Evolutionary conservation across 208 protist species (phyloP).

Genomic region (Trypanosoma melophagium): DNA sequence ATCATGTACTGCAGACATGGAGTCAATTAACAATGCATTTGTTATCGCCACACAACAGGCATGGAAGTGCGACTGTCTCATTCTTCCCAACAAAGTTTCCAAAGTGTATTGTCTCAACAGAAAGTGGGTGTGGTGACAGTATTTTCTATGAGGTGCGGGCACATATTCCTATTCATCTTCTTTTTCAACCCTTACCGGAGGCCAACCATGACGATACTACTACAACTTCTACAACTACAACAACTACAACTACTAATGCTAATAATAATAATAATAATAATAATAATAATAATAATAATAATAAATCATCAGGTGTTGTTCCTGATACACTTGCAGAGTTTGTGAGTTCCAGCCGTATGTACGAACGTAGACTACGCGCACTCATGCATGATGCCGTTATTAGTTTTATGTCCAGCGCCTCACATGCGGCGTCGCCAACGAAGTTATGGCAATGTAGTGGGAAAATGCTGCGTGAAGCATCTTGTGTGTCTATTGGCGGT

Average conservation of each 20-base stretch:
- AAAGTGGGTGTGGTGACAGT: not conserved
- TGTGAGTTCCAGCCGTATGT: constrained; percentile 4
- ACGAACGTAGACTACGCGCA: constrained; percentile 13
- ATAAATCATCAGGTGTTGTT: no score
- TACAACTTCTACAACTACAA: not conserved
- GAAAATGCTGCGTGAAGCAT: no score
- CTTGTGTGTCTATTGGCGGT: no score
- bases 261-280: not conserved
- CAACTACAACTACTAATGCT: no score
- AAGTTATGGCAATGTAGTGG: no score
- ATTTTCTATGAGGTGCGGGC: constrained; percentile 22
- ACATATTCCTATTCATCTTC: constrained; percentile 25
- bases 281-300: not conserved
- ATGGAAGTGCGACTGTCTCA: not conserved
- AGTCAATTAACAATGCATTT: constrained; percentile 14
- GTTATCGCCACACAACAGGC: not conserved
- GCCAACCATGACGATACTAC: not conserved
- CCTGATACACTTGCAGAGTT: constrained; percentile 26
- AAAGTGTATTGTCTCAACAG: constrained; percentile 3
- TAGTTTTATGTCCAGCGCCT: constrained; percentile 11
- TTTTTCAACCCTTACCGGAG: not conserved
- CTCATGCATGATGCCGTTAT: constrained; percentile 28
- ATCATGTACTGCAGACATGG: constrained; percentile 23
- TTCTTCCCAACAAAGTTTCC: constrained; percentile 26
- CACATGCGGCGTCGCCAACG: not conserved